A percentile compares a stretch with the other conserved stretches of the same genome.
phyloP scores from a whole-genome alignment of 1,139 yeast genomes.

The Magnusiomyces tetraspermus region DNA sequence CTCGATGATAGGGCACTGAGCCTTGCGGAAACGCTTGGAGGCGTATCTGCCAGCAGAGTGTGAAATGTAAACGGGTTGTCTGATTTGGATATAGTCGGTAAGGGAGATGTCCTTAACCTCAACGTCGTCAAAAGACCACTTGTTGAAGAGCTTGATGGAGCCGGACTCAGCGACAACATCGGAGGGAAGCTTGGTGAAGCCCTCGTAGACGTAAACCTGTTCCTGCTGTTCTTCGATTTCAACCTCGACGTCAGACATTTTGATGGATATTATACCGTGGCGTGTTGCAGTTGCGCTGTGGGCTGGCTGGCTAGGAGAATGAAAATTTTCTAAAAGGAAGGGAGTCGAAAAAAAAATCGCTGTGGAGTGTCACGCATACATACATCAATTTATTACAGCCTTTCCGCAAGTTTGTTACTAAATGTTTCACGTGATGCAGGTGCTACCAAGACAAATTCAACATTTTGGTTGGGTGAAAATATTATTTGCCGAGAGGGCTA shows the following conservation, averaged over 20 bases:
- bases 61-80: constrained; percentile 94
- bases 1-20: constrained; percentile 98
- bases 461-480: too few species aligned
- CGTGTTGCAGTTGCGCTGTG: too few species aligned
- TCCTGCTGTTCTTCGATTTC: constrained; percentile 19
- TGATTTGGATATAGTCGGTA: constrained; percentile 96
- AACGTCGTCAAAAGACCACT: constrained; percentile 97
- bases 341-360: too few species aligned
- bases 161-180: constrained; percentile 94
- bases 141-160: constrained; percentile 97
- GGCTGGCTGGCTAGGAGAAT: background rate
- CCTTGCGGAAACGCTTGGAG: constrained; percentile 99
- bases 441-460: too few species aligned
- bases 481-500: too few species aligned
- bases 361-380: too few species aligned
- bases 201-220: constrained; percentile 22
- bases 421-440: too few species aligned
- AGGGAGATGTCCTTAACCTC: constrained; percentile 96
- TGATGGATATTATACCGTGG: constrained; percentile 12
- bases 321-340: constrained; percentile 8
- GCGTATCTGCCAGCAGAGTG: constrained; percentile 99
- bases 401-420: too few species aligned
- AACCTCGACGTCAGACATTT: constrained; percentile 23
- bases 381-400: too few species aligned
- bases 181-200: constrained; percentile 79